Percentiles rank a stretch among this genome's conserved stretches.
Evolutionary conservation across 2,329 filamentous ascomycete genomes (phyloP).

Genomic region (Diaporthe ilicicola): DNA sequence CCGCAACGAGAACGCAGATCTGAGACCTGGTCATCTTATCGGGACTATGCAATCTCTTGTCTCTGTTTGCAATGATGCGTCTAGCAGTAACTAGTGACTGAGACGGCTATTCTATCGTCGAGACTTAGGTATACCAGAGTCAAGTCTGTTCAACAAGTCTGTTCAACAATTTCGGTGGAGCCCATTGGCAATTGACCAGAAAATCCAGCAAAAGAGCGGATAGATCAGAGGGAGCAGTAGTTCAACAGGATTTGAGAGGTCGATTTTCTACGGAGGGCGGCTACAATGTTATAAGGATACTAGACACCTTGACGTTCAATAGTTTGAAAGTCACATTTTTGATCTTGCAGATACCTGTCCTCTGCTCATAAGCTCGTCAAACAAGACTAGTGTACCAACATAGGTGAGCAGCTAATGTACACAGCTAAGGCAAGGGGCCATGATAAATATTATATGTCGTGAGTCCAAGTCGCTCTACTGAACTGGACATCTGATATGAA

Average conservation of each 20-base stretch:
- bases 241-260: too few relatives aligned
- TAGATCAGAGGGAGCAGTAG: too few relatives aligned
- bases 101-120: too few relatives aligned
- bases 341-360: neutral
- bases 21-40: neutral
- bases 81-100: neutral
- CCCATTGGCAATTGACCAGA: too few relatives aligned
- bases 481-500: neutral
- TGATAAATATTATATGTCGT: neutral
- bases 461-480: neutral
- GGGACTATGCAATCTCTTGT: neutral
- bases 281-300: too few relatives aligned
- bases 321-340: neutral
- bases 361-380: neutral
- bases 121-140: too few relatives aligned
- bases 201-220: too few relatives aligned
- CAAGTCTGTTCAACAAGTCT: too few relatives aligned
- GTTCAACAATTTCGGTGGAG: too few relatives aligned
- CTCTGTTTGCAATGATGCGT: neutral
- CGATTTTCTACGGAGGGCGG: too few relatives aligned
- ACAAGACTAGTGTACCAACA: constrained; percentile 2
- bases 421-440: neutral
- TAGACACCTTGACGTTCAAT: too few relatives aligned
- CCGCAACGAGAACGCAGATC: neutral
- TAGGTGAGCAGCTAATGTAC: neutral